phyloP scores from a whole-genome alignment of 371 early-diverging fungal species.

The Mortierella sp. region DNA sequence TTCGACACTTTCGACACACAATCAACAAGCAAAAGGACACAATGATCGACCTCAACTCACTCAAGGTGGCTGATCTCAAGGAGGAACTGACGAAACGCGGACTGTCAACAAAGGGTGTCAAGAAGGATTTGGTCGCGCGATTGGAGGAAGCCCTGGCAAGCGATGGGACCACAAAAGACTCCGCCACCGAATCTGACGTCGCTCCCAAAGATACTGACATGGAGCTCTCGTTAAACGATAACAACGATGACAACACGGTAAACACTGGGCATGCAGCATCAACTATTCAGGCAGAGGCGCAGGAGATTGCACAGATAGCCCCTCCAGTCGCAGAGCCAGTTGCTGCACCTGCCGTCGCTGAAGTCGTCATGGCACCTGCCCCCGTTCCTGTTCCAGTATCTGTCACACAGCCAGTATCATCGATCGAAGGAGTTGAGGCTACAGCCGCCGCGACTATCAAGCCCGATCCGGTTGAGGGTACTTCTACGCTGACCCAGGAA shows the following conservation, averaged over 20 bases:
- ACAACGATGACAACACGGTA: conserved; percentile 12
- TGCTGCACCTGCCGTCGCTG: conserved; percentile 17
- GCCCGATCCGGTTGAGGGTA: conserved; percentile 28
- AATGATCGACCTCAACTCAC: conserved; percentile 50
- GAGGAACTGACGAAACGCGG: conserved; percentile 72
- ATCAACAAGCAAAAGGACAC: background rate
- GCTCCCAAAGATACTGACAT: conserved; percentile 26
- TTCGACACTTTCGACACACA: conserved; percentile 3
- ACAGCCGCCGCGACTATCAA: background rate
- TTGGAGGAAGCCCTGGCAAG: conserved; percentile 69
- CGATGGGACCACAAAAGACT: conserved; percentile 38
- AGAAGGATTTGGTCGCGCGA: conserved; percentile 79
- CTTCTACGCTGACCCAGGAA: conserved; percentile 33
- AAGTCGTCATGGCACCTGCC: conserved; percentile 20
- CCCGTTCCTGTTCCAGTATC: conserved; percentile 23
- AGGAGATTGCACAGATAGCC: conserved; percentile 31
- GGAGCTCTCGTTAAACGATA: conserved; percentile 14
- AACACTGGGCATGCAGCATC: background rate
- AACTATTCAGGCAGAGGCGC: conserved; percentile 20
- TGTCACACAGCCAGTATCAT: background rate
- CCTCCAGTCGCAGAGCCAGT: conserved; percentile 34
- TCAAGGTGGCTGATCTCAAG: conserved; percentile 80
- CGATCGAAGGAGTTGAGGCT: background rate
- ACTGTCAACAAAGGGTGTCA: conserved; percentile 78
- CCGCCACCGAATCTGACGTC: conserved; percentile 39